phyloP scores from a whole-genome alignment of 768 basidiomycete genomes.

The Tulasnella sp. region DNA sequence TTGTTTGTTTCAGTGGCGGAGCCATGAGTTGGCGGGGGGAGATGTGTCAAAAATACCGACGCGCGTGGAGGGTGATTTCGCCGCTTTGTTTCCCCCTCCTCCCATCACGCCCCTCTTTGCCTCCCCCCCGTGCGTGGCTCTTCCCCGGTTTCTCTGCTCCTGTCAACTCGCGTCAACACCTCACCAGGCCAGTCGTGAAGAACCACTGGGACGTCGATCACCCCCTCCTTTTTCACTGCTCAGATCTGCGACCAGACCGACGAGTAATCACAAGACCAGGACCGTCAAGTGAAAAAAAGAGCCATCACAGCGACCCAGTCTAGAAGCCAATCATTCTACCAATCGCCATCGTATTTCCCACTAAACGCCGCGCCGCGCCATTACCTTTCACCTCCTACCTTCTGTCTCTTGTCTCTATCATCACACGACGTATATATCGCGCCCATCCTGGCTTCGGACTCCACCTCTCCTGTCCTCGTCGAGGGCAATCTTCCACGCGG shows the following conservation, averaged over 20 bases:
- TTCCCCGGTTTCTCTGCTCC: constrained; percentile 1
- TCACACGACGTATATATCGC: background rate
- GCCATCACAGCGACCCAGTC: too few relatives aligned
- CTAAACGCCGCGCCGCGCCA: background rate
- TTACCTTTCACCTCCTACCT: background rate
- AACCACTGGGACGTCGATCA: constrained; percentile 1
- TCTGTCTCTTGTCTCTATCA: background rate
- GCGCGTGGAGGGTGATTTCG: background rate
- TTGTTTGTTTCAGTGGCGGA: constrained; percentile 2
- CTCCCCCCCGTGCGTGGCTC: background rate
- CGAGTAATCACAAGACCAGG: background rate
- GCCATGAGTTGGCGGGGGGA: background rate
- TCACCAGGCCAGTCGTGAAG: background rate
- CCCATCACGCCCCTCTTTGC: constrained; percentile 8
- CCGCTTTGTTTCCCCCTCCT: constrained; percentile 7
- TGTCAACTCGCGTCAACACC: background rate
- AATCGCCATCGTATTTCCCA: too few relatives aligned
- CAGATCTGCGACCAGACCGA: constrained; percentile 3
- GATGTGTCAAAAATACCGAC: constrained; percentile 1
- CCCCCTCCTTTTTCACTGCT: background rate
- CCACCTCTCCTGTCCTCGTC: constrained; percentile 5
- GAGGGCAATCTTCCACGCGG: constrained; percentile 8
- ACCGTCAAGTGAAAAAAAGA: too few relatives aligned
- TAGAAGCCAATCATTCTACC: too few relatives aligned
- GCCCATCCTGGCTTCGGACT: background rate